Evolutionary conservation across 768 basidiomycete species (phyloP).

Genomic region (Hygrophorus russula): DNA sequence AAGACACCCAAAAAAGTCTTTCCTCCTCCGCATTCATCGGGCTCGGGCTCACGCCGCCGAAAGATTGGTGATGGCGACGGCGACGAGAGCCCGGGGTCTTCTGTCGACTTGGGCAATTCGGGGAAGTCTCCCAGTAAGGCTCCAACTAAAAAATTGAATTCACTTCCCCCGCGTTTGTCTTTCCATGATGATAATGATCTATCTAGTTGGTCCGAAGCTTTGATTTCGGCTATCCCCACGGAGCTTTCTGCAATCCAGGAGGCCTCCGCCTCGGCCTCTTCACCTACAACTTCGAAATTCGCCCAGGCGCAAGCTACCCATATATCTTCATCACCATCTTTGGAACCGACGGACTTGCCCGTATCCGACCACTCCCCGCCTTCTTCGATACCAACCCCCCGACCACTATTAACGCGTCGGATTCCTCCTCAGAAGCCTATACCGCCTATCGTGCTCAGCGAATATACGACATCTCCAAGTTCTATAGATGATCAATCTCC

Average conservation of each 20-base stretch:
- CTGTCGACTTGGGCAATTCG: neutral
- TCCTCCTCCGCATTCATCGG: too few relatives aligned
- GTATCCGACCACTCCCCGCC: neutral
- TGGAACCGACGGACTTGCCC: neutral
- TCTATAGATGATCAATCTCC: constrained; percentile 1
- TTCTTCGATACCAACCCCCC: neutral
- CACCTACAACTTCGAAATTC: neutral
- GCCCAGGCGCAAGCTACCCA: neutral
- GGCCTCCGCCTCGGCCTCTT: neutral
- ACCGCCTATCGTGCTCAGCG: neutral
- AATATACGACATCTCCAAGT: constrained; percentile 1
- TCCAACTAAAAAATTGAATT: constrained; percentile 16
- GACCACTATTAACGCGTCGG: neutral
- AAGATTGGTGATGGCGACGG: neutral
- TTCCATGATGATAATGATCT: constrained; percentile 38
- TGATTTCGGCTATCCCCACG: constrained; percentile 40
- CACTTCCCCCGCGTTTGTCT: constrained; percentile 43
- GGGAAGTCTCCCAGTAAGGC: constrained; percentile 1
- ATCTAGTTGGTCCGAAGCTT: constrained; percentile 40
- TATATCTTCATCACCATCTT: constrained; percentile 1
- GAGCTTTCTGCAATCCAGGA: neutral
- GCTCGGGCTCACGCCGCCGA: too few relatives aligned
- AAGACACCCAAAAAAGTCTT: too few relatives aligned
- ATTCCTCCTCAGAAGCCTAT: neutral
- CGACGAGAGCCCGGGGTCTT: neutral